phyloP scores from a whole-genome alignment of 2,329 filamentous ascomycete genomes.

The Lachnellula suecica region DNA sequence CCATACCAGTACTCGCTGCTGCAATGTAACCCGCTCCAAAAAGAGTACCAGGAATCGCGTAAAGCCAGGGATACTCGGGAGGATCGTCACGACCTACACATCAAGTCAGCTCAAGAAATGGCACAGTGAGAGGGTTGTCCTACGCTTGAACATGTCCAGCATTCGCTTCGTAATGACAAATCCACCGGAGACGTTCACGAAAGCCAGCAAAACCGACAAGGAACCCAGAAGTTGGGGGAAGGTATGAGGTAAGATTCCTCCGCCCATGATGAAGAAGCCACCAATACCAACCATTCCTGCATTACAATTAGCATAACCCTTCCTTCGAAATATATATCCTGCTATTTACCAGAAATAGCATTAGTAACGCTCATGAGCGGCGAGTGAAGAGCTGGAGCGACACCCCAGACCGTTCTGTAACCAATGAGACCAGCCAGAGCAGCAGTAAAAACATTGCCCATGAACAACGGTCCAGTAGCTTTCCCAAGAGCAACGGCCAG shows the following conservation, averaged over 20 bases:
- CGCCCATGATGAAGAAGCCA: slow-evolving; percentile 85
- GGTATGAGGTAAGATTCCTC: slow-evolving; percentile 74
- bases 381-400: slow-evolving; percentile 78
- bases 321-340: not conserved
- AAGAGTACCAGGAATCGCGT: slow-evolving; percentile 71
- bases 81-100: slow-evolving; percentile 71
- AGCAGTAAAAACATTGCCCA: slow-evolving; percentile 85
- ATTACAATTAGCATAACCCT: slow-evolving; percentile 22
- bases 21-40: slow-evolving; percentile 82
- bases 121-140: slow-evolving; percentile 23
- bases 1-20: slow-evolving; percentile 77
- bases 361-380: slow-evolving; percentile 93
- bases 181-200: slow-evolving; percentile 84
- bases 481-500: slow-evolving; percentile 75
- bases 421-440: slow-evolving; percentile 81
- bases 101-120: slow-evolving; percentile 2
- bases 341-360: slow-evolving; percentile 69
- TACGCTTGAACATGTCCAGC: slow-evolving; percentile 86
- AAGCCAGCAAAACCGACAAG: slow-evolving; percentile 77
- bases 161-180: slow-evolving; percentile 93
- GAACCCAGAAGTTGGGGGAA: slow-evolving; percentile 79
- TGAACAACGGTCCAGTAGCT: slow-evolving; percentile 78
- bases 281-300: slow-evolving; percentile 81
- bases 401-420: slow-evolving; percentile 87
- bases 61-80: slow-evolving; percentile 85